Conservation (phyloP, 768 basidiomycete genomes). For the Tephrocybe sp. region DNA sequence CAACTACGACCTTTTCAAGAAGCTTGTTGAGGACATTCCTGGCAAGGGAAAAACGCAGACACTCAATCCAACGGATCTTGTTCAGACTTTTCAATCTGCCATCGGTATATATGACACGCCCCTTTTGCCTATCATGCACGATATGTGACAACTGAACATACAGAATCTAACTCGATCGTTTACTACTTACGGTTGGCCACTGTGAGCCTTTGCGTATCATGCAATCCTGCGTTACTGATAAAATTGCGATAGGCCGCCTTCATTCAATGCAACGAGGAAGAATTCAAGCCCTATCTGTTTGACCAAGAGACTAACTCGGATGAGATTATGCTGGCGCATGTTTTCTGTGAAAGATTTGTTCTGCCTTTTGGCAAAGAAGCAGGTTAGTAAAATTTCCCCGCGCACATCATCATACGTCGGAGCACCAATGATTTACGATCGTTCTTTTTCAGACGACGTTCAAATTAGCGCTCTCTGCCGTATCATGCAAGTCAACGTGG, state of each 20-base stretch:
- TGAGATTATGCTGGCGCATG: constrained; percentile 51
- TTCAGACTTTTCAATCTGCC: constrained; percentile 54
- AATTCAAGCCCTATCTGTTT: constrained; percentile 72
- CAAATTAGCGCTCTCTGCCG: constrained; percentile 78
- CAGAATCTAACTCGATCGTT: constrained; percentile 73
- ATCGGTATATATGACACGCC: no score
- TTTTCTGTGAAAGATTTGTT: constrained; percentile 79
- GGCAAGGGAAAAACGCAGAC: constrained; percentile 30
- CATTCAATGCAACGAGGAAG: constrained; percentile 66
- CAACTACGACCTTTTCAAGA: constrained; percentile 65
- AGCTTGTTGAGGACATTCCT: constrained; percentile 47
- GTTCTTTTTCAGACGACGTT: constrained; percentile 61
- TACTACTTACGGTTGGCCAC: constrained; percentile 82
- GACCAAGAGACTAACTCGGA: constrained; percentile 53
- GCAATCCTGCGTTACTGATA: neutral
- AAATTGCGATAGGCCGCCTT: no score
- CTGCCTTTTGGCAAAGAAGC: constrained; percentile 79
- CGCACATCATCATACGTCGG: no score
- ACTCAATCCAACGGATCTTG: constrained; percentile 37
- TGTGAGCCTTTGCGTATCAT: constrained; percentile 25
- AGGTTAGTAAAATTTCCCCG: no score
- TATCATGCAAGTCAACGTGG: constrained; percentile 64
- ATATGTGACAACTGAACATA: neutral
- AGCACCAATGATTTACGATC: no score
- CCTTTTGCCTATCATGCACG: neutral